These are phyloP conservation scores for Dothiorella sarmentorum DNA, from an alignment of 2,329 filamentous ascomycete species.

Conservation along the genomic window DNA sequence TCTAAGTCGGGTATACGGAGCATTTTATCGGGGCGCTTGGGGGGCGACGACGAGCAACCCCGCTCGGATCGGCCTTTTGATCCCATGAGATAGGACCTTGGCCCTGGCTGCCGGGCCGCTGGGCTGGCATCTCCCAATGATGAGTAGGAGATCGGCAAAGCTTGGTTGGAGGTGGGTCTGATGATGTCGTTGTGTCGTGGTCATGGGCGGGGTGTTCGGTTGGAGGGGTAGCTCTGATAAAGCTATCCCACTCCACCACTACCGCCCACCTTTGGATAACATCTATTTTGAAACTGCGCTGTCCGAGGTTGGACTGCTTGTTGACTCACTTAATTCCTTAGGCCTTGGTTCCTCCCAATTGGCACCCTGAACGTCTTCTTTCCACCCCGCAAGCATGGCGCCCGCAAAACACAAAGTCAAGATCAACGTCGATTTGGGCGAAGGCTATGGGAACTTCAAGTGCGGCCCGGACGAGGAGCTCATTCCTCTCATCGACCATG, in stretches of 20 bases:
- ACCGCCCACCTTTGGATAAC: background rate
- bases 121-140: background rate
- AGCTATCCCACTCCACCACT: constrained; percentile 1
- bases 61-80: background rate
- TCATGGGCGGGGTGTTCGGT: background rate
- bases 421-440: constrained; percentile 54
- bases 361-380: background rate
- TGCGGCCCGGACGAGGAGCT: constrained; percentile 57
- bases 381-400: constrained; percentile 37
- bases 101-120: background rate
- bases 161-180: background rate
- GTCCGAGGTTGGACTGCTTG: background rate
- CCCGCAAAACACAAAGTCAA: constrained; percentile 52
- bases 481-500: constrained; percentile 59
- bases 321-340: too few relatives aligned
- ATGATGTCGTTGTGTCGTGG: background rate
- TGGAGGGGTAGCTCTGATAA: constrained; percentile 8
- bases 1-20: background rate
- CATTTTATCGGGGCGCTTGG: constrained; percentile 9
- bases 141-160: background rate
- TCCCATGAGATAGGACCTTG: background rate
- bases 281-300: too few relatives aligned
- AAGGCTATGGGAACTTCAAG: constrained; percentile 51
- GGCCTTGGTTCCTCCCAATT: background rate
- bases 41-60: background rate